Evolutionary conservation across 2,329 filamentous ascomycete genomes (phyloP).

Genomic region (Apiospora arundinis): DNA sequence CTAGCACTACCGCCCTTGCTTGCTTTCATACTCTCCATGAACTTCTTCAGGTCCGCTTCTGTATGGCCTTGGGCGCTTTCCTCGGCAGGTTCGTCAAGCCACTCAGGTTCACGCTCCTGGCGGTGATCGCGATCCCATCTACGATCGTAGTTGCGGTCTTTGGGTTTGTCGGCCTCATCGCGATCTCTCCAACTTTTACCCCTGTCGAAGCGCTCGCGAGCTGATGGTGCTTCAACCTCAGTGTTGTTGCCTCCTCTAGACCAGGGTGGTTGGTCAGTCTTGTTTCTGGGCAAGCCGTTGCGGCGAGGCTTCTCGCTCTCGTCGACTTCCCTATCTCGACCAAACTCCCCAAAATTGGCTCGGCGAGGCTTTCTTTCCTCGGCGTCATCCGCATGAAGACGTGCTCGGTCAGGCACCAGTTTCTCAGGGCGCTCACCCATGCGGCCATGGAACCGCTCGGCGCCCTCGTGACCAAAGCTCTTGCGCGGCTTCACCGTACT

Average conservation of each 20-base stretch:
- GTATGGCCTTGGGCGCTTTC: conserved; percentile 77
- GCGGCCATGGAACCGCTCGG: conserved; percentile 72
- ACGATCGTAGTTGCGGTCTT: conserved; percentile 49
- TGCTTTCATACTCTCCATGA: conserved; percentile 90
- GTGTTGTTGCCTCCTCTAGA: conserved; percentile 65
- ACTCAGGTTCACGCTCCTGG: conserved; percentile 84
- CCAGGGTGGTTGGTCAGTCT: conserved; percentile 74
- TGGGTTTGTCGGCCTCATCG: conserved; percentile 41
- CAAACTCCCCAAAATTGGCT: conserved; percentile 55
- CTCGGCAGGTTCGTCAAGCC: conserved; percentile 79
- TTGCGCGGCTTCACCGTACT: conserved; percentile 76
- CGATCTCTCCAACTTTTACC: conserved; percentile 67
- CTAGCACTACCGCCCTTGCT: conserved; percentile 51
- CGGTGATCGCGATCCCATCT: conserved; percentile 60
- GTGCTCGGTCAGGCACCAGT: conserved; percentile 41
- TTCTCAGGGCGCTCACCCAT: conserved; percentile 61
- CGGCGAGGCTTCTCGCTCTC: conserved; percentile 62
- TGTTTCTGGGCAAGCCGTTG: conserved; percentile 69
- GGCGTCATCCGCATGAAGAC: conserved; percentile 48
- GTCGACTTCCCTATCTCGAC: conserved; percentile 55
- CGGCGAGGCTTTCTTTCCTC: conserved; percentile 60
- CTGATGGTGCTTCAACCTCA: conserved; percentile 44
- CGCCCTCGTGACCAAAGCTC: conserved; percentile 75
- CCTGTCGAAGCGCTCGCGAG: conserved; percentile 62
- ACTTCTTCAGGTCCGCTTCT: conserved; percentile 90